Evolutionary conservation across 2,329 filamentous ascomycete species (phyloP).

Genomic region (Alternaria infectoria): DNA sequence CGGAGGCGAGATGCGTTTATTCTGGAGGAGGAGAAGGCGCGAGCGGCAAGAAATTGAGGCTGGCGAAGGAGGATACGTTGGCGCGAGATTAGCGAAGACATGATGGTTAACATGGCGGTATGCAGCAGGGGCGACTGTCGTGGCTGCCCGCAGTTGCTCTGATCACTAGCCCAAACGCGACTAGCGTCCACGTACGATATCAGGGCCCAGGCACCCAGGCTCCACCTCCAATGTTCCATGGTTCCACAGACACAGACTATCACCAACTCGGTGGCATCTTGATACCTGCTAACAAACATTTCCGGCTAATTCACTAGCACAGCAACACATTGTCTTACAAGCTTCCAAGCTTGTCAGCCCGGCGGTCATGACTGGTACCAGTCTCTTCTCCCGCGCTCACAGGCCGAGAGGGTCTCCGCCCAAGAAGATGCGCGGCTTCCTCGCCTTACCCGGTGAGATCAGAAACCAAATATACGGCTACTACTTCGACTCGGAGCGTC

Average conservation of each 20-base stretch:
- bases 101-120: constrained; percentile 34
- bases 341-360: neutral
- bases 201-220: neutral
- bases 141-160: constrained; percentile 23
- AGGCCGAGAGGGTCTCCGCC: constrained; percentile 2
- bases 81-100: constrained; percentile 34
- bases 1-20: constrained; percentile 37
- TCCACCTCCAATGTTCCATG: neutral
- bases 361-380: constrained; percentile 1
- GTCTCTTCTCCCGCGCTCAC: constrained; percentile 20
- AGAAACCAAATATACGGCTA: constrained; percentile 56
- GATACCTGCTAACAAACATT: neutral
- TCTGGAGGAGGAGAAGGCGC: constrained; percentile 34
- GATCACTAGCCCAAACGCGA: constrained; percentile 4
- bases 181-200: neutral
- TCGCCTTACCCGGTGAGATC: constrained; percentile 57
- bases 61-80: constrained; percentile 17
- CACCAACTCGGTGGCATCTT: neutral
- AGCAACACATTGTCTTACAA: neutral
- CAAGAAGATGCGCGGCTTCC: constrained; percentile 36
- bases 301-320: neutral
- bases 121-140: constrained; percentile 31
- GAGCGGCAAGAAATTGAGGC: constrained; percentile 11
- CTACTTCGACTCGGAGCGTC: constrained; percentile 38
- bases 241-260: neutral